Evolutionary conservation across 306 rosid genomes (phyloP).

Genomic region (Pyrus communis): DNA sequence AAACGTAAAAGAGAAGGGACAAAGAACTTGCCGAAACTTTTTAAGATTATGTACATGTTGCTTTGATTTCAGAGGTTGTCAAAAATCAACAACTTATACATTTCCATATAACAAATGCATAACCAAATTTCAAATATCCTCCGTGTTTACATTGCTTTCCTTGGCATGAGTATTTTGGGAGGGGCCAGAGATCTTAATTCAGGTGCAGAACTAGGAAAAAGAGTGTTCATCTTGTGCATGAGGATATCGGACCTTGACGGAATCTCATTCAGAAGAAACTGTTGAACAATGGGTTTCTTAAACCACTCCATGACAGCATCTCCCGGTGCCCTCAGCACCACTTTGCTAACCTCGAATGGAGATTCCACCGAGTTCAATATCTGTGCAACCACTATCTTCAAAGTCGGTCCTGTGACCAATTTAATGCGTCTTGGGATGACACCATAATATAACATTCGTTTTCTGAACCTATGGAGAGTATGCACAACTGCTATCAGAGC

Average conservation of each 20-base stretch:
- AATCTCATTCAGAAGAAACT: conserved; percentile 84
- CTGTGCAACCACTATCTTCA: conserved; percentile 83
- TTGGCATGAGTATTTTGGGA: conserved; percentile 66
- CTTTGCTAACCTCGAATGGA: conserved; percentile 94
- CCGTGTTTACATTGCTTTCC: conserved; percentile 27
- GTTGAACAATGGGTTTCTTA: conserved; percentile 93
- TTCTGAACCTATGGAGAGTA: conserved; percentile 92
- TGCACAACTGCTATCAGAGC: conserved; percentile 83
- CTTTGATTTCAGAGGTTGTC: neutral
- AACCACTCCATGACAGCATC: conserved; percentile 96
- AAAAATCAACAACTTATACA: neutral
- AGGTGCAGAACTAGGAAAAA: conserved; percentile 94
- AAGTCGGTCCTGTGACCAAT: conserved; percentile 82
- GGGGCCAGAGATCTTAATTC: conserved; percentile 76
- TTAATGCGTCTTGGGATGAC: conserved; percentile 80
- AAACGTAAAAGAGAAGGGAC: neutral
- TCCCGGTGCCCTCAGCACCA: conserved; percentile 89
- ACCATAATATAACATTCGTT: conserved; percentile 90
- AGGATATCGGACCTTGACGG: conserved; percentile 82
- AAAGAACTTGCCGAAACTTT: neutral
- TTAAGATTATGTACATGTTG: neutral
- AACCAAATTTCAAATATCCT: neutral
- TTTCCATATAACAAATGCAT: neutral
- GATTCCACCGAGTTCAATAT: conserved; percentile 84
- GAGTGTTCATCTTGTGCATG: conserved; percentile 86